Percentiles rank a stretch among this genome's conserved stretches.
These are phyloP conservation scores for Iberis pinnata DNA, from an alignment of 345 rosid species.

Conservation along the genomic window DNA sequence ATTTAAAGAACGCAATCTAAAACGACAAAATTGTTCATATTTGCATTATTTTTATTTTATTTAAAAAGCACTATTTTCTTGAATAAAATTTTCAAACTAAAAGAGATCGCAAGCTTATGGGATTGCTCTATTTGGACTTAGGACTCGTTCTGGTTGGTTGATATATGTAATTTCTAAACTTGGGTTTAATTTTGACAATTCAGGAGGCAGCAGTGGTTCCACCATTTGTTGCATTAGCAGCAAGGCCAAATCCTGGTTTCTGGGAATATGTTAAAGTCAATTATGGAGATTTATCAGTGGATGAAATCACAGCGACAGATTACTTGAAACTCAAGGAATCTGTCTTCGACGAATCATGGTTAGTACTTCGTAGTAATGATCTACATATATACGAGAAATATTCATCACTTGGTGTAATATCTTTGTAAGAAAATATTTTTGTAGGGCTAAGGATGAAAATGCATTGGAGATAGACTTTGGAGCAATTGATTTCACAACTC, in stretches of 20 bases:
- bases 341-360: slow-evolving; percentile 72
- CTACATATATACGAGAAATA: neutral
- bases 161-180: too few species aligned
- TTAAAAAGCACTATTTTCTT: too few species aligned
- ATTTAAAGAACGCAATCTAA: too few species aligned
- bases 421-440: neutral
- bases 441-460: slow-evolving; percentile 79
- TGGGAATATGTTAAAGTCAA: slow-evolving; percentile 88
- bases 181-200: slow-evolving; percentile 9
- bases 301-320: slow-evolving; percentile 47
- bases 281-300: slow-evolving; percentile 48
- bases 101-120: too few species aligned
- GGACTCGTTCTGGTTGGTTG: too few species aligned
- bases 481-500: slow-evolving; percentile 60
- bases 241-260: slow-evolving; percentile 73
- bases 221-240: slow-evolving; percentile 72
- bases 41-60: too few species aligned
- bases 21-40: too few species aligned
- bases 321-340: slow-evolving; percentile 75
- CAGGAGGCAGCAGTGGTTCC: slow-evolving; percentile 90
- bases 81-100: too few species aligned
- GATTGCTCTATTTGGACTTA: too few species aligned
- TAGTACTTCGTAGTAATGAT: neutral
- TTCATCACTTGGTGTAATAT: neutral
- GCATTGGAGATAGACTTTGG: slow-evolving; percentile 83